Conservation (phyloP, 1,284 basidiomycete genomes). For the Stereum hirsutum region DNA sequence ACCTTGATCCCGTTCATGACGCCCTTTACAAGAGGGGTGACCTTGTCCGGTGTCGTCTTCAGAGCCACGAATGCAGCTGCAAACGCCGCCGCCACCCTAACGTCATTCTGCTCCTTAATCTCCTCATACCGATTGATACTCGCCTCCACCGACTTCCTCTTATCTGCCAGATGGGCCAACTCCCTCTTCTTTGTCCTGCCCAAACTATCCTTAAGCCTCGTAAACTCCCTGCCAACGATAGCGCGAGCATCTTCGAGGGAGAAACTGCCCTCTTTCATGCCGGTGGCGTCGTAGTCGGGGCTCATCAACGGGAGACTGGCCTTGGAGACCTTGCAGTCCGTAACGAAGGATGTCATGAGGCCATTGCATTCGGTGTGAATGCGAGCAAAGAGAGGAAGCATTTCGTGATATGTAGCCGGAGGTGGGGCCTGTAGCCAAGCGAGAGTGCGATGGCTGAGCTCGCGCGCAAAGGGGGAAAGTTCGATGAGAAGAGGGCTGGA, state of each 20-base stretch:
- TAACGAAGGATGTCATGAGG: conserved; percentile 73
- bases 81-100: conserved; percentile 82
- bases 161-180: conserved; percentile 69
- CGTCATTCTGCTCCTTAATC: conserved; percentile 82
- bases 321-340: conserved; percentile 80
- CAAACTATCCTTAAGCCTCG: conserved; percentile 63
- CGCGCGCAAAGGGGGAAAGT: conserved; percentile 49
- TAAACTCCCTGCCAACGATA: conserved; percentile 68
- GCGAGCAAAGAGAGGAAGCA: conserved; percentile 74
- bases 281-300: conserved; percentile 68
- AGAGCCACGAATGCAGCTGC: conserved; percentile 89
- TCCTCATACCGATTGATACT: conserved; percentile 80
- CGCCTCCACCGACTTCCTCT: conserved; percentile 62
- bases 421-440: conserved; percentile 67
- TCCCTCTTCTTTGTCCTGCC: conserved; percentile 75
- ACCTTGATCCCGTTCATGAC: conserved; percentile 99
- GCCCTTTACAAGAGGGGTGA: conserved; percentile 94
- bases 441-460: conserved; percentile 60
- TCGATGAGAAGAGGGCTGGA: conserved; percentile 37
- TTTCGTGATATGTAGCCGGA: conserved; percentile 86
- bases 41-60: conserved; percentile 80
- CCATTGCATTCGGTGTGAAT: conserved; percentile 78
- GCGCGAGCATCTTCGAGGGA: conserved; percentile 74
- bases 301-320: conserved; percentile 78
- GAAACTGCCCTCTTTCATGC: conserved; percentile 60